Evolutionary conservation across 2,329 filamentous ascomycete genomes (phyloP).

Genomic region (Cercospora brassicicola): DNA sequence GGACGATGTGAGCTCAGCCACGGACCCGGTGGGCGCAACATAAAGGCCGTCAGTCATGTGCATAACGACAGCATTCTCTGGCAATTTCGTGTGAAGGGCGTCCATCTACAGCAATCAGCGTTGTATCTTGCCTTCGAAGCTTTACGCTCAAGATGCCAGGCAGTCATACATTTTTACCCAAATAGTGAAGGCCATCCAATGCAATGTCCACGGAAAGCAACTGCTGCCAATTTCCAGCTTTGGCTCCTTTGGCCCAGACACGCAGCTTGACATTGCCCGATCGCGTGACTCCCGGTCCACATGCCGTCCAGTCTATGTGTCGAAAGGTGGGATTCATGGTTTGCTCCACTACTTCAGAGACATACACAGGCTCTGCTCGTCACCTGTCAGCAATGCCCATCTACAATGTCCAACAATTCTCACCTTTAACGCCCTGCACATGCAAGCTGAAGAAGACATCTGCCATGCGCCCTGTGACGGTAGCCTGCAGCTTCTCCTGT

Average conservation of each 20-base stretch:
- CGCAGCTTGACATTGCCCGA: slow-evolving; percentile 65
- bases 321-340: slow-evolving; percentile 91
- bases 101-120: slow-evolving; percentile 46
- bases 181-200: slow-evolving; percentile 71
- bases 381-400: slow-evolving; percentile 21
- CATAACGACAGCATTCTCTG: slow-evolving; percentile 79
- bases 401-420: slow-evolving; percentile 12
- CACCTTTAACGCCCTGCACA: slow-evolving; percentile 55
- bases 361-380: slow-evolving; percentile 71
- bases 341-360: slow-evolving; percentile 74
- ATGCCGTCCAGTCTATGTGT: slow-evolving; percentile 72
- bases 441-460: slow-evolving; percentile 89
- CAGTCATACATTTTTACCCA: slow-evolving; percentile 60
- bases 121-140: neutral
- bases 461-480: slow-evolving; percentile 70
- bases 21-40: slow-evolving; percentile 47
- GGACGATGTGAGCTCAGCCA: slow-evolving; percentile 29
- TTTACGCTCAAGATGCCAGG: neutral
- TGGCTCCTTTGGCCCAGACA: slow-evolving; percentile 67
- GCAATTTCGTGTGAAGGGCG: slow-evolving; percentile 68
- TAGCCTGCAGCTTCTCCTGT: slow-evolving; percentile 74
- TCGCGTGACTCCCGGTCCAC: slow-evolving; percentile 64
- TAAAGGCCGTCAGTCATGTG: slow-evolving; percentile 86
- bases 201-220: slow-evolving; percentile 73
- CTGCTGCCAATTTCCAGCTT: slow-evolving; percentile 58